Conservation (phyloP, 2,329 filamentous ascomycete genomes). For the Fusarium tupiense region DNA sequence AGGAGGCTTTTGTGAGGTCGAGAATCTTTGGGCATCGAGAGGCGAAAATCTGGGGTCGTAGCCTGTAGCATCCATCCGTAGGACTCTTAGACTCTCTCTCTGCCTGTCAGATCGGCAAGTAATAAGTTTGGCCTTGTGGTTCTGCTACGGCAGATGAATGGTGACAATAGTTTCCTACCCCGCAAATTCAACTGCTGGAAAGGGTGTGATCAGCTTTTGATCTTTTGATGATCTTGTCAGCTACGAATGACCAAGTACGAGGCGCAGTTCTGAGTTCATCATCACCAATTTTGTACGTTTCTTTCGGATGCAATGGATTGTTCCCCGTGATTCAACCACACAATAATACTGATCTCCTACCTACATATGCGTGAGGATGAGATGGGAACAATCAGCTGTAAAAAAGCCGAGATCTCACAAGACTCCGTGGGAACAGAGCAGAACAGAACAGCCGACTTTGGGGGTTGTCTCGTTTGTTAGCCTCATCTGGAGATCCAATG, state of each 20-base stretch:
- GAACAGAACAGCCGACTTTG: background rate
- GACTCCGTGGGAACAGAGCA: background rate
- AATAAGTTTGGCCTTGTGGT: background rate
- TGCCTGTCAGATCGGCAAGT: conserved; percentile 13
- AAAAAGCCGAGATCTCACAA: conserved; percentile 14
- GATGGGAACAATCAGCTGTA: conserved; percentile 1
- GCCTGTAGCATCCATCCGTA: background rate
- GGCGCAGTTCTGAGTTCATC: conserved; percentile 11
- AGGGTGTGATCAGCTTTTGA: conserved; percentile 17
- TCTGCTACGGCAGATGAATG: background rate
- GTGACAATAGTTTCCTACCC: conserved; percentile 29
- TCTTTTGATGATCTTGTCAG: conserved; percentile 28
- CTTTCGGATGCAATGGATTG: conserved; percentile 17
- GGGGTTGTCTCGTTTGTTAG: conserved; percentile 15
- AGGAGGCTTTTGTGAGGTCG: background rate
- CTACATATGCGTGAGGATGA: conserved; percentile 11
- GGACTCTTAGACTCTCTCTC: background rate
- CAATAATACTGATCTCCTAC: background rate
- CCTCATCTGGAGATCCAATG: conserved; percentile 15
- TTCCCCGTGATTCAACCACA: background rate
- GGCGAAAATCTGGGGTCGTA: conserved; percentile 24
- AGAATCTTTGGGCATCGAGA: background rate
- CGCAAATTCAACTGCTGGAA: conserved; percentile 12
- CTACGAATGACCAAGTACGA: conserved; percentile 3
- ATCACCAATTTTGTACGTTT: background rate